Evolutionary conservation across 202 grass and related monocot species (phyloP).

Genomic region (Carex arenaria): DNA sequence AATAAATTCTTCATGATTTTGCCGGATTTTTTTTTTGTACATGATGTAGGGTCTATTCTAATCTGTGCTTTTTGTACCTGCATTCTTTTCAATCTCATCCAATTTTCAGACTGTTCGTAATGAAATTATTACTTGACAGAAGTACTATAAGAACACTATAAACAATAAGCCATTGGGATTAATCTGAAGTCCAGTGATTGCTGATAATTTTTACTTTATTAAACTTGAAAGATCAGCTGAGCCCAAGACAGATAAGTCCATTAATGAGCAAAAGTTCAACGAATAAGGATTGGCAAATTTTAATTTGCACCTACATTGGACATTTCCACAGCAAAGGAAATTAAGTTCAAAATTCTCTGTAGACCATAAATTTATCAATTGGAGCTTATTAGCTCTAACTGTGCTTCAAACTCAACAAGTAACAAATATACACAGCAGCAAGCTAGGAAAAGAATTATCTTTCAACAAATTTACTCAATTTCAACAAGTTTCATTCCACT

Average conservation of each 20-base stretch:
- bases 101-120: not conserved
- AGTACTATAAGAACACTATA: not conserved
- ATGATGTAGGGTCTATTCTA: not conserved
- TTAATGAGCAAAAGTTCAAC: not conserved
- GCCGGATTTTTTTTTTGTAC: not conserved
- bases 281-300: not conserved
- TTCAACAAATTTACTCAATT: not conserved
- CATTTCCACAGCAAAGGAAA: not conserved
- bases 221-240: not conserved
- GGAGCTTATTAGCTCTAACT: not conserved
- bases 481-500: not conserved
- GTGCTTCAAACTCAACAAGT: not conserved
- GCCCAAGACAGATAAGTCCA: not conserved
- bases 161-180: not conserved
- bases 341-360: not conserved
- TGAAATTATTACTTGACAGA: not conserved
- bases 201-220: not conserved
- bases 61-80: not conserved
- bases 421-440: not conserved
- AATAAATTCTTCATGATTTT: not conserved
- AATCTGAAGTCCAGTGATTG: not conserved
- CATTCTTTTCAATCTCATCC: not conserved
- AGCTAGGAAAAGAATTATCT: not conserved
- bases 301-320: not conserved
- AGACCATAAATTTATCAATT: not conserved